Evolutionary conservation across 2,329 filamentous ascomycete genomes (phyloP), one percentile per base, ranked within the genome.

Genomic region (Clarireedia hainanense): DNA sequence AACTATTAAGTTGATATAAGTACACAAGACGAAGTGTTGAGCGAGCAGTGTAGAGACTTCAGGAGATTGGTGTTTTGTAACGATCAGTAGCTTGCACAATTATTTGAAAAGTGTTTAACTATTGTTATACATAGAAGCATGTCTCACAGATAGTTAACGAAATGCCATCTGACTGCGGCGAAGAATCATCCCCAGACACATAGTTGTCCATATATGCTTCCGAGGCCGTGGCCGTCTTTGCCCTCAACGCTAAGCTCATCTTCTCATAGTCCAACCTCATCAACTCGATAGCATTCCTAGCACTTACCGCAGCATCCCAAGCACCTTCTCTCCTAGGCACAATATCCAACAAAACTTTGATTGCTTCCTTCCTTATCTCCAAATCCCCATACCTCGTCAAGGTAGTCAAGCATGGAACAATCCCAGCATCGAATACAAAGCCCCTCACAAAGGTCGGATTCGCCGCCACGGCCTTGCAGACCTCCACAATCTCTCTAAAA

Each of bases 291-390:
- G 52, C 52, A 24, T 50, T 34, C 34, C 12, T 40, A 17, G 46
- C 52, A 24, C 34, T 30, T 2, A 26, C 6, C 30, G 52, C 45
- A 15, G 52, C 52, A 43, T 55, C 46, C 52, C 52, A 50, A 15
- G 34, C 27, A 14, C 52, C 52, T 39, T 55, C 52, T 55, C 52
- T 55, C 17, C 52, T 50, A 6, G 52, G 46, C 17, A 55, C 37
- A 26, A 55, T 55, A 9, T 36, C 46, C 12, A 55, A 15, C 15
- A 55, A 17, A 9, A 55, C n/a, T 40, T 50, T 36, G 2, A 55
- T 50, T 1, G 36, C 52, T n/a, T 43, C 26, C 24, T 50, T 55
- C 9, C 52, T 36, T 5, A 37, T 42, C 30, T 20, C 12, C 7
- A 50, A 24, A 9, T 26, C 34, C 7, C 45, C 52, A 12, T 42